Evolutionary conservation across 106 monocot genomes (phyloP), one percentile per base, ranked within the genome.

Genomic region (Amphibolis antarctica): DNA sequence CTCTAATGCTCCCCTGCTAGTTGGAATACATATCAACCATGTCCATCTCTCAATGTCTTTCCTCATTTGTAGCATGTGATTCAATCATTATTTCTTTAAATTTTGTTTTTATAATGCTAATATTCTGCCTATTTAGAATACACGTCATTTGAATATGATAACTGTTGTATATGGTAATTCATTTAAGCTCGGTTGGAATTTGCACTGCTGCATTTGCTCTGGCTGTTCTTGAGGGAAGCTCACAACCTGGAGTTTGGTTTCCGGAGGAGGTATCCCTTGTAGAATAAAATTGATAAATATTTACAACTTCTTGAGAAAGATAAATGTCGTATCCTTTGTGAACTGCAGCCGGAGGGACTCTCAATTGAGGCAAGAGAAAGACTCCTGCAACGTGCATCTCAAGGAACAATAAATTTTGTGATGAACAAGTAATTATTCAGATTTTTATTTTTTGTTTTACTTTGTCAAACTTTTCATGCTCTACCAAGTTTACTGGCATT

Each of bases 201-300:
- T 63, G 83, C 68, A 76, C 72, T 23, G 86, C 94, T 70, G 89
- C 94, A 75, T 94, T 94, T 86, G 86, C 71, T 49, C 66, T 89
- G 59, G 77, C 93, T 45, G 46, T 94, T 67, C 93, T 94, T 63
- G 89, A 89, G 68, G 89, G 86, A 13, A 80, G 48, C 59, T 79
- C 93, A 49, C 93, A 94, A 43, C 89, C 78, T 57, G 93, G 93
- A 58, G 93, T 94, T 36, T 94, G 93, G 93, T 94, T 94, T 74
- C 93, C 89, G 20, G 93, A 94, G 68, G 86, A 94, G 93, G 93
- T 89, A 68, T 42, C 21, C 47, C 25, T 43, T 14, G 12, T 13
- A 30, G 28, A 0, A 20, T n/a, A 3, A 22, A 15, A 28, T 21
- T 25, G 1, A 61, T 19, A 23, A 55, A 14, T 21, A 25, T 20